A percentile compares a stretch with the other conserved stretches of the same genome.
Evolutionary conservation across 495 filamentous ascomycete species (phyloP).

Genomic region (Penicillium arizonense): DNA sequence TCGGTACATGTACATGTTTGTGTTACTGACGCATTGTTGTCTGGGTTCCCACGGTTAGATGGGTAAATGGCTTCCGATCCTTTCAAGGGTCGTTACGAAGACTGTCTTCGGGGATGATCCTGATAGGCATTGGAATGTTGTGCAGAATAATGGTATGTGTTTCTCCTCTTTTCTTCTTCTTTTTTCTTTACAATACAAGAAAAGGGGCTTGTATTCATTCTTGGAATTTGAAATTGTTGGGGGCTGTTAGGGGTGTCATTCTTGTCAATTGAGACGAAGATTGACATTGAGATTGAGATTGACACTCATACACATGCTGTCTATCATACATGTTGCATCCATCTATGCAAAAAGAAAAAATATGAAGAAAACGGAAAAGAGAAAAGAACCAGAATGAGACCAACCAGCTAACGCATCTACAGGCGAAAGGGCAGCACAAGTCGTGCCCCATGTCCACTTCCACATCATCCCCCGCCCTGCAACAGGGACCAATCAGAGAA

Average conservation of each 20-base stretch:
- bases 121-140: slow-evolving; percentile 68
- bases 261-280: background rate
- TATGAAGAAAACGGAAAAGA: too few species aligned
- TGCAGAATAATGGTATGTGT: slow-evolving; percentile 84
- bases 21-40: slow-evolving; percentile 1
- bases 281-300: too few species aligned
- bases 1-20: background rate
- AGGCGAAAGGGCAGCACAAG: slow-evolving; percentile 82
- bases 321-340: too few species aligned
- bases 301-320: too few species aligned
- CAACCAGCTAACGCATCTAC: slow-evolving; percentile 8
- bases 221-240: background rate
- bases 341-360: too few species aligned
- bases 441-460: slow-evolving; percentile 88
- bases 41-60: slow-evolving; percentile 31
- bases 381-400: too few species aligned
- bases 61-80: slow-evolving; percentile 68
- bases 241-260: background rate
- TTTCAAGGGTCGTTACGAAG: slow-evolving; percentile 67
- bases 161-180: background rate
- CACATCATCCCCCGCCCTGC: slow-evolving; percentile 78
- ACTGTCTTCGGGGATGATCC: slow-evolving; percentile 37
- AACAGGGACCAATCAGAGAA: slow-evolving; percentile 29
- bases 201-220: background rate
- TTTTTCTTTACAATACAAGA: background rate